Conservation (phyloP, 345 rosid genomes). For the Alliaria petiolata region DNA sequence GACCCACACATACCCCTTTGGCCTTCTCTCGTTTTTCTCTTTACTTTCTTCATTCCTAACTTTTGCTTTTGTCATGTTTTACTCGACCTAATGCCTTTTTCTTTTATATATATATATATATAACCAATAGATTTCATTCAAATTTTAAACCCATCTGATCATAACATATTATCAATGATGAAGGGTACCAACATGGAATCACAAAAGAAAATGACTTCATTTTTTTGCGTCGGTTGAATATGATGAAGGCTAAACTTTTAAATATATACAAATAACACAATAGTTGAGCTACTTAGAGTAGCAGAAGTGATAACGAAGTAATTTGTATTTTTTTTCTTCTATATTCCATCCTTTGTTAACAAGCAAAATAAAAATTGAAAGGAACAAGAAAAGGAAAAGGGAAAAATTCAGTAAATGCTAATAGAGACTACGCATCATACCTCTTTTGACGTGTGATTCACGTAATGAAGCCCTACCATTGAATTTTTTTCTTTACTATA, state of each 20-base stretch:
- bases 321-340: not conserved
- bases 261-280: not conserved
- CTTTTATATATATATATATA: no score
- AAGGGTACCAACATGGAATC: no score
- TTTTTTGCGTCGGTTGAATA: no score
- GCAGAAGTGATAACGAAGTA: not conserved
- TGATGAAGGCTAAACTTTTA: no score
- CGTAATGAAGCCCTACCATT: slow-evolving; percentile 5
- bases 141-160: not conserved
- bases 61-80: slow-evolving; percentile 28
- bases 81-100: slow-evolving; percentile 19
- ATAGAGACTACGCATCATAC: slow-evolving; percentile 3
- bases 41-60: slow-evolving; percentile 18
- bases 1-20: slow-evolving; percentile 28
- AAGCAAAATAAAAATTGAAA: not conserved
- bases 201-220: no score
- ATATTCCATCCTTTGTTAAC: no score
- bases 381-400: not conserved
- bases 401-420: slow-evolving; percentile 2
- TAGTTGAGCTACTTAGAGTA: not conserved
- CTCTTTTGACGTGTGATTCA: slow-evolving; percentile 12
- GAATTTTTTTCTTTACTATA: not conserved
- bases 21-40: slow-evolving; percentile 18
- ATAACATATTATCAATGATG: not conserved
- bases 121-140: not conserved